A percentile compares a stretch with the other conserved stretches of the same genome.
Conservation (phyloP, 1,139 yeast species). For the Geotrichum fermentans region DNA sequence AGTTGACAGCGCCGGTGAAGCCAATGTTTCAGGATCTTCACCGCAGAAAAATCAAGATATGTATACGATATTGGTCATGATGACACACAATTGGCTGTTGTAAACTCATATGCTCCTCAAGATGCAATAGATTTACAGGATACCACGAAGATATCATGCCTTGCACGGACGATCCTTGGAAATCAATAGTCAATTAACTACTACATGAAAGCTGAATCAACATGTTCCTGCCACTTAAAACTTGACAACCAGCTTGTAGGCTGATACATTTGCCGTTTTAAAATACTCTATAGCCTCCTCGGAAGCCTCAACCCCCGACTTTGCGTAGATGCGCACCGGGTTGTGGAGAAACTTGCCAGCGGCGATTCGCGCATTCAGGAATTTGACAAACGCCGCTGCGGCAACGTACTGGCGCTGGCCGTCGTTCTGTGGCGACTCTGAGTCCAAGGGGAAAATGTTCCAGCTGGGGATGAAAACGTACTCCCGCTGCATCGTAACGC, state of each 20-base stretch:
- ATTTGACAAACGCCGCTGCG: conserved; percentile 5
- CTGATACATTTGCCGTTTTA: conserved; percentile 14
- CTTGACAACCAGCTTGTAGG: conserved; percentile 12
- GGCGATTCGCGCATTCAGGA: conserved; percentile 5
- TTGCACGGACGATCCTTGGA: no score
- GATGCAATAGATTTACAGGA: no score
- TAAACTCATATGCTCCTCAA: no score
- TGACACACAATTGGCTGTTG: no score
- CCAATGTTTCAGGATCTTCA: no score
- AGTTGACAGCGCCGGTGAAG: no score
- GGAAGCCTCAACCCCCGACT: conserved; percentile 14
- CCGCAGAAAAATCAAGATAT: no score
- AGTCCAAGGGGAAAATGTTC: background rate
- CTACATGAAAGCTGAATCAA: no score
- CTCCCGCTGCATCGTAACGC: conserved; percentile 1
- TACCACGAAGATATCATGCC: no score
- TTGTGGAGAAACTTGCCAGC: conserved; percentile 9
- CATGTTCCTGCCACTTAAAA: no score
- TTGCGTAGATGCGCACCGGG: conserved; percentile 6
- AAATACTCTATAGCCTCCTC: conserved; percentile 14
- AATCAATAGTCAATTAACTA: no score
- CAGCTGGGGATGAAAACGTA: conserved; percentile 7
- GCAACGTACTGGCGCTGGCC: conserved; percentile 11
- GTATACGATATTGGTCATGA: no score
- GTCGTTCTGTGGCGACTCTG: conserved; percentile 1